phyloP scores from a whole-genome alignment of 495 filamentous ascomycete species.

The Beverwykella pulmonaria region DNA sequence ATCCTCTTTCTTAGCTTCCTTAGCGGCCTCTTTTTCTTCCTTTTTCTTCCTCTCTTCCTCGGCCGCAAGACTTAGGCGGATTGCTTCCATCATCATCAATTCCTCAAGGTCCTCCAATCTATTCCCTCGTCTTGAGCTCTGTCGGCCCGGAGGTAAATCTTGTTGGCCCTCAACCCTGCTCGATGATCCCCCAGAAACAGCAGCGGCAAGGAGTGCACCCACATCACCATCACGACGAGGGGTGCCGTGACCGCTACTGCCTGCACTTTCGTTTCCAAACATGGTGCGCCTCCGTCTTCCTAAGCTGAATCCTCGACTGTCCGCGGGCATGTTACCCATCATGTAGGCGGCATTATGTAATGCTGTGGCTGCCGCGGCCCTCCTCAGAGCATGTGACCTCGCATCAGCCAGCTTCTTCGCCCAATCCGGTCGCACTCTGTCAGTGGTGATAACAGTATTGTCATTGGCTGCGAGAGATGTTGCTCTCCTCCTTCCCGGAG shows the following conservation, averaged over 20 bases:
- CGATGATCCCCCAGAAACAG: slow-evolving; percentile 22
- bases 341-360: slow-evolving; percentile 94
- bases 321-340: slow-evolving; percentile 66
- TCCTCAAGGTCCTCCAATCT: slow-evolving; percentile 89
- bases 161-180: slow-evolving; percentile 46
- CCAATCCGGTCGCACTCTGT: slow-evolving; percentile 92
- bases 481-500: slow-evolving; percentile 63
- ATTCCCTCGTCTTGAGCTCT: slow-evolving; percentile 59
- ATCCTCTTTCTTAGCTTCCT: slow-evolving; percentile 79
- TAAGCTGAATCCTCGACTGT: slow-evolving; percentile 52
- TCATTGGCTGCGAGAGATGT: slow-evolving; percentile 81
- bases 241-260: slow-evolving; percentile 45
- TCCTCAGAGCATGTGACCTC: slow-evolving; percentile 76
- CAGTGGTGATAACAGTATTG: slow-evolving; percentile 84
- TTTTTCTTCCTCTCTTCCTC: slow-evolving; percentile 86
- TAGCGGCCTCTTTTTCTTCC: slow-evolving; percentile 76
- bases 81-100: slow-evolving; percentile 98
- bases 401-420: slow-evolving; percentile 84
- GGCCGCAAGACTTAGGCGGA: slow-evolving; percentile 80
- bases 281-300: slow-evolving; percentile 46
- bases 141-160: slow-evolving; percentile 55
- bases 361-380: slow-evolving; percentile 91
- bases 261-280: slow-evolving; percentile 44
- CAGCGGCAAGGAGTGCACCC: slow-evolving; percentile 35
- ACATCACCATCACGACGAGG: slow-evolving; percentile 39